Evolutionary conservation across 1,284 basidiomycete species (phyloP).

Genomic region (Hymenochaete sp.): DNA sequence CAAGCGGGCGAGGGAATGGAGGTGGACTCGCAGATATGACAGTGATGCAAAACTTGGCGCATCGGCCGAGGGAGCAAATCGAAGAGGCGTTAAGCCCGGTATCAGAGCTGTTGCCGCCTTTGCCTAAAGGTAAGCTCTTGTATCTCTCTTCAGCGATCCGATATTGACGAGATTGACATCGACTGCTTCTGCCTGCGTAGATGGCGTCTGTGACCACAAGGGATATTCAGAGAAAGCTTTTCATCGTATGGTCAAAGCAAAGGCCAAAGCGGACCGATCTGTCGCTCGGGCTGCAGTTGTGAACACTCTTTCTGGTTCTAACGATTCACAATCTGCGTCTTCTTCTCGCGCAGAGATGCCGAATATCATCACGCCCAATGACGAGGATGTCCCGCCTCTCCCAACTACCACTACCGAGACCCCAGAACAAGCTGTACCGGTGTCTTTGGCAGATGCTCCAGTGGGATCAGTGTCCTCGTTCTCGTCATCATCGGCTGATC

Average conservation of each 20-base stretch:
- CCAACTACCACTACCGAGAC: conserved; percentile 3
- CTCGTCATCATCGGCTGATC: too few relatives aligned
- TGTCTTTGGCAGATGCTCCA: conserved; percentile 26
- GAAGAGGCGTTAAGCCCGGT: conserved; percentile 85
- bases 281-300: conserved; percentile 49
- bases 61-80: conserved; percentile 93
- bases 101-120: conserved; percentile 83
- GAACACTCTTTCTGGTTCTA: conserved; percentile 29
- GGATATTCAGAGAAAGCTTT: conserved; percentile 84
- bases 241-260: conserved; percentile 62
- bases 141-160: too few relatives aligned
- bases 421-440: conserved; percentile 7
- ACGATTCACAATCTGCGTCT: conserved; percentile 25
- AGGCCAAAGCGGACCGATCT: conserved; percentile 66
- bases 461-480: too few relatives aligned
- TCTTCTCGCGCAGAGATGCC: conserved; percentile 17
- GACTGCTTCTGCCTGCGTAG: conserved; percentile 30
- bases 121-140: conserved; percentile 73
- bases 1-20: conserved; percentile 64
- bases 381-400: conserved; percentile 21
- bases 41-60: conserved; percentile 94
- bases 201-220: conserved; percentile 91
- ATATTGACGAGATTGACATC: conserved; percentile 3
- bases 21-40: conserved; percentile 91
- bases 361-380: conserved; percentile 20